Percentiles rank a stretch among this genome's conserved stretches.
These are phyloP conservation scores for Oryza longistaminata DNA, from an alignment of 176 grass and related monocot genomes.

Conservation along the genomic window DNA sequence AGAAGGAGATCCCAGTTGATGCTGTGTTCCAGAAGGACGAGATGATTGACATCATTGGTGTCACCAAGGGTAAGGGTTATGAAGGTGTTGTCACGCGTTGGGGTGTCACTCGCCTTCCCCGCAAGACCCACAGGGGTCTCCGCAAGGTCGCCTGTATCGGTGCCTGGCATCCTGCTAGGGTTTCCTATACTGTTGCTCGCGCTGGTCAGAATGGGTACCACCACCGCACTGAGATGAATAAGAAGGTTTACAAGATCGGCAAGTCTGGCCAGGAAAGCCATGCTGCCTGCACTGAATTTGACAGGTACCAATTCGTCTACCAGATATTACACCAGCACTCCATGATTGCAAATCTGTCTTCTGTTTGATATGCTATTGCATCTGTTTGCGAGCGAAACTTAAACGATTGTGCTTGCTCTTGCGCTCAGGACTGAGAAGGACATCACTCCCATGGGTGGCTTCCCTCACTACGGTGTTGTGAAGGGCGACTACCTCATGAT, in stretches of 20 bases:
- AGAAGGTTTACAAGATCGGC: conserved; percentile 90
- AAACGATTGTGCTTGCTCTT: not conserved
- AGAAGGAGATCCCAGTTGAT: conserved; percentile 79
- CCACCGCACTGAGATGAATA: conserved; percentile 94
- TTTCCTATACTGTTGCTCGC: conserved; percentile 90
- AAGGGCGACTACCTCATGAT: conserved; percentile 95
- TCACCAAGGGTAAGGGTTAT: conserved; percentile 96
- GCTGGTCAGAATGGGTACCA: conserved; percentile 96
- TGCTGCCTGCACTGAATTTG: conserved; percentile 70
- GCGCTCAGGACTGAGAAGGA: conserved; percentile 89
- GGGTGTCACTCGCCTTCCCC: conserved; percentile 99
- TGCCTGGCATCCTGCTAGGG: conserved; percentile 93
- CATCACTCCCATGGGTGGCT: conserved; percentile 96
- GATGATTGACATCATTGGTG: conserved; percentile 97
- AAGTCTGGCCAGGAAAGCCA: conserved; percentile 76
- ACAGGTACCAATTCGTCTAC: conserved; percentile 40
- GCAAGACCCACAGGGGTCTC: conserved; percentile 96
- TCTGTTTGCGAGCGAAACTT: not conserved
- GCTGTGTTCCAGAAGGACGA: conserved; percentile 91
- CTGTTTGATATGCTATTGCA: not conserved
- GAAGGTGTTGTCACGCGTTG: conserved; percentile 95
- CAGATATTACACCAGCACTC: too few species aligned
- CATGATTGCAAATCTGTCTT: not conserved
- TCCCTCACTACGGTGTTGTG: conserved; percentile 91
- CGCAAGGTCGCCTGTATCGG: conserved; percentile 98